phyloP scores from a whole-genome alignment of 176 grass and related monocot genomes.

The Lolium multiflorum region DNA sequence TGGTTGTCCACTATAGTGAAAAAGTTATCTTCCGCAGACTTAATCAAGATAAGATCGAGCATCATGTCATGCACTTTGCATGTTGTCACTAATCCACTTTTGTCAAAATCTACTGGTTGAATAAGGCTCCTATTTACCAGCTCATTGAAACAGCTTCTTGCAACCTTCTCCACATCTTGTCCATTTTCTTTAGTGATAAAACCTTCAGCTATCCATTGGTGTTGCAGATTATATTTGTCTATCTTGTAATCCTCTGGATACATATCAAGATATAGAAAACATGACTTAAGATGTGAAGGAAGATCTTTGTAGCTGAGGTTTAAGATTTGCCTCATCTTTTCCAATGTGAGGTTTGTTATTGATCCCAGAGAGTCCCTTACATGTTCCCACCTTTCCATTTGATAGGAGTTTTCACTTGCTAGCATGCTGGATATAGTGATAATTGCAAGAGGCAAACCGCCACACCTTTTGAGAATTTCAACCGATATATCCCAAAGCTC shows the following conservation, averaged over 20 bases:
- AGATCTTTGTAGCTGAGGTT: constrained; percentile 2
- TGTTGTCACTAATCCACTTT: not conserved
- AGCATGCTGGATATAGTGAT: constrained; percentile 9
- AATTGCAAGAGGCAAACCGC: no score
- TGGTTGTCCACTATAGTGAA: not conserved
- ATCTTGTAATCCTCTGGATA: not conserved
- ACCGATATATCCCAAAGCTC: not conserved
- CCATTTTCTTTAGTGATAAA: no score
- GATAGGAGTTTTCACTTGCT: not conserved
- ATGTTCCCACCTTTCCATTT: constrained; percentile 17
- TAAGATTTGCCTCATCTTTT: no score
- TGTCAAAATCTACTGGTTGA: not conserved
- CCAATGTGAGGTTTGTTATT: not conserved
- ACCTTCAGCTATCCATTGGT: constrained; percentile 3
- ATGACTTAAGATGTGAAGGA: not conserved
- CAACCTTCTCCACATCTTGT: no score
- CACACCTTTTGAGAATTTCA: not conserved
- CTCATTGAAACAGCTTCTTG: no score
- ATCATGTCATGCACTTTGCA: not conserved
- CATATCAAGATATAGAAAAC: constrained; percentile 1
- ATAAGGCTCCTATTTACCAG: no score
- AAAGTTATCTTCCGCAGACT: not conserved
- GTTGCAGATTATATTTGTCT: not conserved
- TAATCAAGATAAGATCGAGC: constrained; percentile 7
- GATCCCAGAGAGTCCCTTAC: not conserved